Evolutionary conservation across 441 rosid species (phyloP), one percentile per base, ranked within the genome.

Genomic region (Bocquillonia castaneifolia): DNA sequence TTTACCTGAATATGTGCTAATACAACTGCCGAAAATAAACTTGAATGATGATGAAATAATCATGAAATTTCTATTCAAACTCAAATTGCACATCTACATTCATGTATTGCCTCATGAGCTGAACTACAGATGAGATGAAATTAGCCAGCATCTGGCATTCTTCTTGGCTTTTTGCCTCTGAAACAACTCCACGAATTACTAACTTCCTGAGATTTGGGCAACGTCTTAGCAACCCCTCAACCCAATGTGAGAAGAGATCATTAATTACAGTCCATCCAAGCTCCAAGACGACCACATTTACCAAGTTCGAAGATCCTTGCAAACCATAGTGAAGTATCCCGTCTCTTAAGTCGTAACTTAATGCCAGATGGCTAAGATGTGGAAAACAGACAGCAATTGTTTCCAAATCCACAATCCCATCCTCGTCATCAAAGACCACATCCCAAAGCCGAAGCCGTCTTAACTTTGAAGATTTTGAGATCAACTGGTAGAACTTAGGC

Each of bases 371-470:
- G 15, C 78, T 84, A 51, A 92, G 81, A 51, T 77, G 85, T 0
- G 93, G 84, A 64, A 87, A 92, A 67, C 84, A 81, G 56, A 70
- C 82, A 2, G 91, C 92, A 47, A 87, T 82, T 0, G 87, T 85
- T 73, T 87, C 98, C 72, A 92, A 63, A 77, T 87, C 93, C 59
- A 87, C 73, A 61, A 83, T 66, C 63, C 88, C 93, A 28, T 86
- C 93, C 31, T 85, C 87, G 34, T 88, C 93, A 58, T 81, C 86
- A 55, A 86, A 88, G 31, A 80, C 77, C 55, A 90, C 88, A 31
- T 86, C 86, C 96, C 96, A 88, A 55, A 92, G 85, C 18, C 88
- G 82, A 54, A 92, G 98, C 74, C 73, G 87, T 79, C 64, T 84
- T 70, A 92, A 70, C 31, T 84, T 88, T 37, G 84, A 85, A 29